phyloP scores from a whole-genome alignment of 495 filamentous ascomycete genomes.

The Oidiodendron maius region DNA sequence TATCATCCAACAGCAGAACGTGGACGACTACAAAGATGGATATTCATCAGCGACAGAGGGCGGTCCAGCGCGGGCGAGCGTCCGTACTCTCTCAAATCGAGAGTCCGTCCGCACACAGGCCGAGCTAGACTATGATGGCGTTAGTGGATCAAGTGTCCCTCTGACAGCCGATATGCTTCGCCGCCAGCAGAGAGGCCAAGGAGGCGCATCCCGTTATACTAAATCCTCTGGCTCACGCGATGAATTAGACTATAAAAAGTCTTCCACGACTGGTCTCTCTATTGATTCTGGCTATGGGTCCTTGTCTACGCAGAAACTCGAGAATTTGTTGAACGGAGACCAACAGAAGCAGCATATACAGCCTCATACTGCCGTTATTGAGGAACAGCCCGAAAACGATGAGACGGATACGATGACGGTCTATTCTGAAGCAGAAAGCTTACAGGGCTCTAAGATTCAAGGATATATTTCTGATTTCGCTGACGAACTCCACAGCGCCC shows the following conservation, averaged over 20 bases:
- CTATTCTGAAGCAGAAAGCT: too few relatives aligned
- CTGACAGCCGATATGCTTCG: conserved; percentile 45
- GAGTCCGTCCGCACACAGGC: neutral
- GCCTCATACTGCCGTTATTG: too few relatives aligned
- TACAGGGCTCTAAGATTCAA: too few relatives aligned
- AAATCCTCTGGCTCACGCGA: conserved; percentile 47
- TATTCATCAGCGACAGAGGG: conserved; percentile 16
- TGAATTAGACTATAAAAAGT: conserved; percentile 50
- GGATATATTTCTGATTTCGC: too few relatives aligned
- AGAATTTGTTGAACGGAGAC: too few relatives aligned
- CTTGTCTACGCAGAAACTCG: too few relatives aligned
- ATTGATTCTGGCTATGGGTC: too few relatives aligned
- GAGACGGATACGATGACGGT: too few relatives aligned
- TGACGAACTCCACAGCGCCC: too few relatives aligned
- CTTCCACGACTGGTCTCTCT: conserved; percentile 49
- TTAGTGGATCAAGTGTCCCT: conserved; percentile 33
- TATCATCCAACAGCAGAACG: neutral
- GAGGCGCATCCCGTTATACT: conserved; percentile 43
- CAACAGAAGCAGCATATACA: too few relatives aligned
- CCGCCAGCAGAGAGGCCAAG: conserved; percentile 27
- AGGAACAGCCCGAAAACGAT: too few relatives aligned
- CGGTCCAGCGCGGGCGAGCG: conserved; percentile 8
- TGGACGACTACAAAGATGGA: conserved; percentile 12
- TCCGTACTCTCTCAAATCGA: conserved; percentile 9
- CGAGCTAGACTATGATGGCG: conserved; percentile 25